These are phyloP conservation scores for Hericium rajendrae DNA, from an alignment of 768 basidiomycete genomes.

Conservation along the genomic window DNA sequence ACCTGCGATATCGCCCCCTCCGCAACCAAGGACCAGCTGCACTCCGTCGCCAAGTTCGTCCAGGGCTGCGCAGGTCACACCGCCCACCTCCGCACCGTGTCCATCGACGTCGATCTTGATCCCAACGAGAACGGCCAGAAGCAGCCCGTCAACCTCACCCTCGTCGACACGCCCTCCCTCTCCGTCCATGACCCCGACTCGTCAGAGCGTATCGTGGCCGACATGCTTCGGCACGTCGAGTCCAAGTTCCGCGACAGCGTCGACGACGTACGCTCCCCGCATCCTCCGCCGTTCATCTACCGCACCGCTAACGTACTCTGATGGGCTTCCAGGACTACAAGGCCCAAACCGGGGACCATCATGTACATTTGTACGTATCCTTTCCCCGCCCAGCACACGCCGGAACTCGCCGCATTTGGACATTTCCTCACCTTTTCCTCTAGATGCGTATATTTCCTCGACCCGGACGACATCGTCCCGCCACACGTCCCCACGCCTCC, in stretches of 20 bases:
- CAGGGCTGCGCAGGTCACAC: conserved; percentile 68
- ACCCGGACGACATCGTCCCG: conserved; percentile 74
- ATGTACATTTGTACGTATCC: conserved; percentile 65
- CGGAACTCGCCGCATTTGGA: conserved; percentile 7
- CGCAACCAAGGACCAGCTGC: conserved; percentile 65
- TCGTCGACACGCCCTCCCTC: conserved; percentile 77
- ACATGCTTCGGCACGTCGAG: conserved; percentile 67
- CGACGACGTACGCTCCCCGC: conserved; percentile 56
- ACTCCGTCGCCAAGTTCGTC: conserved; percentile 73
- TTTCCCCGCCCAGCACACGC: conserved; percentile 3
- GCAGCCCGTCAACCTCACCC: conserved; percentile 50
- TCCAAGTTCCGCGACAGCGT: conserved; percentile 61
- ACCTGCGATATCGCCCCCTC: conserved; percentile 57
- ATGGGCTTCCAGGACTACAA: conserved; percentile 51
- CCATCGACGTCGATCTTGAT: conserved; percentile 63
- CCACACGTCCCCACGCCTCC: conserved; percentile 58
- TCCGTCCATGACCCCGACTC: conserved; percentile 60
- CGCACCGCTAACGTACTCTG: conserved; percentile 13
- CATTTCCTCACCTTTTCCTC: conserved; percentile 4
- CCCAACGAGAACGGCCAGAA: conserved; percentile 34
- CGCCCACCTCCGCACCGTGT: conserved; percentile 57
- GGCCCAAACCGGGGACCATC: conserved; percentile 60
- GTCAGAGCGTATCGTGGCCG: conserved; percentile 53
- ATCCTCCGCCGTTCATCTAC: conserved; percentile 13
- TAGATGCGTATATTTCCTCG: conserved; percentile 83